Evolutionary conservation across 306 rosid species (phyloP).

Genomic region (Styphnolobium japonicum): DNA sequence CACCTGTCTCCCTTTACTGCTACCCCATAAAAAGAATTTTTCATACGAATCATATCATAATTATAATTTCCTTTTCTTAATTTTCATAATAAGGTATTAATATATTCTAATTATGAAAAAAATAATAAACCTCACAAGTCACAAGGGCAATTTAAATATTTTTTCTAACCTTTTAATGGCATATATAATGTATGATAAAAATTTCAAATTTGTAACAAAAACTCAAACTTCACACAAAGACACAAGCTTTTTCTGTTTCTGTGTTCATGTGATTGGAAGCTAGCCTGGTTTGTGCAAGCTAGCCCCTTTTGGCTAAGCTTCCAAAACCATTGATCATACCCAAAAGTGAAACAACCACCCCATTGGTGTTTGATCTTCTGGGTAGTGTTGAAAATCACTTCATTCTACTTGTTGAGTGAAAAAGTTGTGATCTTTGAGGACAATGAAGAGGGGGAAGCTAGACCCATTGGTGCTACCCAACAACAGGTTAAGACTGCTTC

Average conservation of each 20-base stretch:
- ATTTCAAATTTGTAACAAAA: background rate
- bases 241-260: background rate
- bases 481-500: slow-evolving; percentile 47
- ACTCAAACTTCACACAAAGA: background rate
- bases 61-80: background rate
- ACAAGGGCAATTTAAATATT: too few relatives aligned
- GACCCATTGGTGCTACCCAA: slow-evolving; percentile 33
- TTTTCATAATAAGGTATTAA: background rate
- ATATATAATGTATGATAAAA: too few relatives aligned
- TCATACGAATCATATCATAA: background rate
- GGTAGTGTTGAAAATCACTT: background rate
- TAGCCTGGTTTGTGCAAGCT: background rate
- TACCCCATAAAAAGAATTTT: background rate
- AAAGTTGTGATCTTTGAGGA: background rate
- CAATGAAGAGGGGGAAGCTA: slow-evolving; percentile 62
- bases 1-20: background rate
- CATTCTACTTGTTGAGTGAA: background rate
- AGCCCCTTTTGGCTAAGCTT: slow-evolving; percentile 11
- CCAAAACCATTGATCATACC: background rate
- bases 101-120: background rate
- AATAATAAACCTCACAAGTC: too few relatives aligned
- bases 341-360: background rate
- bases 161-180: too few relatives aligned
- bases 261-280: background rate
- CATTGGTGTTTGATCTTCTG: background rate